phyloP scores from a whole-genome alignment of 1,284 basidiomycete species.

The Ustilago hordei region DNA sequence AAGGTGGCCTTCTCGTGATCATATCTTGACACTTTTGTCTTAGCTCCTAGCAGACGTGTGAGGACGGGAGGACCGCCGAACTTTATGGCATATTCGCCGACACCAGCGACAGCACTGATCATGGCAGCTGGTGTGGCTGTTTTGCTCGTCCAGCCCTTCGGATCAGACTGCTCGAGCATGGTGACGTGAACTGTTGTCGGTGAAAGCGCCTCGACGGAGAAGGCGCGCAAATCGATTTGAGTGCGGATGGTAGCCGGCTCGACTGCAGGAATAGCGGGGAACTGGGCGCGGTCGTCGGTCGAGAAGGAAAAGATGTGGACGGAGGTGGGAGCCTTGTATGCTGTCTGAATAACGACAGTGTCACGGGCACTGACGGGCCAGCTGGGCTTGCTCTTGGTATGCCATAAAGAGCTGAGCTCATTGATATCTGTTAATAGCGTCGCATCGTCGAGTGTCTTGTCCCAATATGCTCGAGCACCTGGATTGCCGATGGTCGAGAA shows the following conservation, averaged over 20 bases:
- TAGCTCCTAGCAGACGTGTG: conserved; percentile 84
- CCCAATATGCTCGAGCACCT: conserved; percentile 86
- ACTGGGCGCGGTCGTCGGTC: conserved; percentile 86
- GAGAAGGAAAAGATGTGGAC: conserved; percentile 97
- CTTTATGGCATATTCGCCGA: conserved; percentile 92
- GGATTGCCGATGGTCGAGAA: conserved; percentile 87
- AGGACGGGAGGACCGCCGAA: conserved; percentile 90
- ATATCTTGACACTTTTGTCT: conserved; percentile 80
- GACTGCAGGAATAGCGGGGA: conserved; percentile 80
- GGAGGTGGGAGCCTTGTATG: conserved; percentile 91
- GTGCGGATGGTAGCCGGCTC: conserved; percentile 84
- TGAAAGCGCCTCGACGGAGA: conserved; percentile 94
- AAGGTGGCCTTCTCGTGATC: conserved; percentile 87
- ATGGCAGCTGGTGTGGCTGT: conserved; percentile 91
- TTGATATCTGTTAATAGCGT: conserved; percentile 81
- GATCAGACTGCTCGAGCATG: conserved; percentile 94
- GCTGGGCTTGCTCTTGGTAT: conserved; percentile 49
- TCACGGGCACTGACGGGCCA: conserved; percentile 78
- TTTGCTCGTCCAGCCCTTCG: conserved; percentile 97
- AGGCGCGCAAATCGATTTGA: conserved; percentile 94
- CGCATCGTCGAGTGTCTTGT: conserved; percentile 88
- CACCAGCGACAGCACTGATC: conserved; percentile 78
- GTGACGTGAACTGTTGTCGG: conserved; percentile 95
- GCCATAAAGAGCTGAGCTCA: conserved; percentile 78
- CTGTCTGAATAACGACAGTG: conserved; percentile 88